Conservation (phyloP, 1,139 yeast genomes). For the Maudiozyma humilis region DNA sequence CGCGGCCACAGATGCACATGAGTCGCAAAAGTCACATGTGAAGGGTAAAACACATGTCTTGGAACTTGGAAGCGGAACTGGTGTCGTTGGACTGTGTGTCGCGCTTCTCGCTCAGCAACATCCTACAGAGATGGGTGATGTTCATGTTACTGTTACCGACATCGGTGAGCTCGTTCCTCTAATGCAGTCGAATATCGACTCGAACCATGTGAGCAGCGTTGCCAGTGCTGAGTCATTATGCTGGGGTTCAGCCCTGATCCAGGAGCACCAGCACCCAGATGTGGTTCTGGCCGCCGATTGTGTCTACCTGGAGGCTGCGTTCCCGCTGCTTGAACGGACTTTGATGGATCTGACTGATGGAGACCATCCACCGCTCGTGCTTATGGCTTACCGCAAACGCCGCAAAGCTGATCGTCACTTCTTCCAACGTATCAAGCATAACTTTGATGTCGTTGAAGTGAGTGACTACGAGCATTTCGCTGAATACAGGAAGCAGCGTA, state of each 20-base stretch:
- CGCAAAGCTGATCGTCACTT: slow-evolving; percentile 47
- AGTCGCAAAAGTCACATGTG: neutral
- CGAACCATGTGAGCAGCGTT: slow-evolving; percentile 33
- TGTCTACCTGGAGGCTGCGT: slow-evolving; percentile 46
- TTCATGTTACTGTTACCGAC: slow-evolving; percentile 39
- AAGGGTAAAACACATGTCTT: slow-evolving; percentile 26
- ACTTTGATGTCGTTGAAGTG: slow-evolving; percentile 33
- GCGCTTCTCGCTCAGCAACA: slow-evolving; percentile 19
- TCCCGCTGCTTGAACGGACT: slow-evolving; percentile 43
- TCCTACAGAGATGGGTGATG: slow-evolving; percentile 15
- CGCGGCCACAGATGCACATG: slow-evolving; percentile 1
- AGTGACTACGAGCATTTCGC: slow-evolving; percentile 35
- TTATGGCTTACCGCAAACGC: slow-evolving; percentile 46
- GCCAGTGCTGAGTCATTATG: slow-evolving; percentile 39
- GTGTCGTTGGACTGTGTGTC: slow-evolving; percentile 39
- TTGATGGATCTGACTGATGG: slow-evolving; percentile 36
- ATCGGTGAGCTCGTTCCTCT: slow-evolving; percentile 37
- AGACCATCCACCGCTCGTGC: slow-evolving; percentile 33
- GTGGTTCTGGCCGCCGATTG: slow-evolving; percentile 50
- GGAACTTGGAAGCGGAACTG: slow-evolving; percentile 52
- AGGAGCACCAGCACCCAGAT: slow-evolving; percentile 30
- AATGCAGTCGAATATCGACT: slow-evolving; percentile 38
- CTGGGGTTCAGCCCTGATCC: slow-evolving; percentile 42
- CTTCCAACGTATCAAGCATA: slow-evolving; percentile 36
- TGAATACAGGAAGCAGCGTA: slow-evolving; percentile 32